These are phyloP conservation scores for Parietaria judaica DNA, from an alignment of 306 rosid species.

Conservation along the genomic window DNA sequence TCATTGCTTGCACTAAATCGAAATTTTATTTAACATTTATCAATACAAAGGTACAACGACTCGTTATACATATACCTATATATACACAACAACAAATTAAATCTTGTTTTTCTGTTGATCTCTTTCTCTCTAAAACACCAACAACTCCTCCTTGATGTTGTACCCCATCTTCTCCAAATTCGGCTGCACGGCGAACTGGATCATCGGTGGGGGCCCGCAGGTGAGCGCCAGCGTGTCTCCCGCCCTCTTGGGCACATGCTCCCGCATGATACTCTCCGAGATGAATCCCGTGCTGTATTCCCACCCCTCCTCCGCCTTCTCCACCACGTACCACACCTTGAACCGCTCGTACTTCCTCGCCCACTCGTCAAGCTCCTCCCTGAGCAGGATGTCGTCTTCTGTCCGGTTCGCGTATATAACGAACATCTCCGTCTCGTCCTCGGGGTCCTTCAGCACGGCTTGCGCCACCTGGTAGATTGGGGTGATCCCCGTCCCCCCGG, in stretches of 20 bases:
- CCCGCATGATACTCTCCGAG: constrained; percentile 46
- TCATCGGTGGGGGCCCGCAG: constrained; percentile 87
- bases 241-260: constrained; percentile 50
- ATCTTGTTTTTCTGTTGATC: background rate
- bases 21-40: no score
- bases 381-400: constrained; percentile 64
- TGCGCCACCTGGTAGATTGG: constrained; percentile 77
- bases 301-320: constrained; percentile 50
- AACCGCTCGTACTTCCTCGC: constrained; percentile 42
- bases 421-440: constrained; percentile 66
- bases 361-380: constrained; percentile 65
- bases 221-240: constrained; percentile 51
- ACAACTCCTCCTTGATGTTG: constrained; percentile 41
- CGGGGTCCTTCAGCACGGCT: constrained; percentile 57
- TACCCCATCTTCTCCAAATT: constrained; percentile 70
- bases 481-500: constrained; percentile 88
- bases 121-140: constrained; percentile 38
- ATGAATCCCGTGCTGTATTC: constrained; percentile 58
- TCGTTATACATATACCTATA: constrained; percentile 1
- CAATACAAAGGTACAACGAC: background rate
- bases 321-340: constrained; percentile 77
- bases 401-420: constrained; percentile 72
- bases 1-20: no score
- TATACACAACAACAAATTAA: background rate
- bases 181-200: constrained; percentile 58